phyloP scores from a whole-genome alignment of 2,329 filamentous ascomycete genomes.

The Xenoacremonium recifei region DNA sequence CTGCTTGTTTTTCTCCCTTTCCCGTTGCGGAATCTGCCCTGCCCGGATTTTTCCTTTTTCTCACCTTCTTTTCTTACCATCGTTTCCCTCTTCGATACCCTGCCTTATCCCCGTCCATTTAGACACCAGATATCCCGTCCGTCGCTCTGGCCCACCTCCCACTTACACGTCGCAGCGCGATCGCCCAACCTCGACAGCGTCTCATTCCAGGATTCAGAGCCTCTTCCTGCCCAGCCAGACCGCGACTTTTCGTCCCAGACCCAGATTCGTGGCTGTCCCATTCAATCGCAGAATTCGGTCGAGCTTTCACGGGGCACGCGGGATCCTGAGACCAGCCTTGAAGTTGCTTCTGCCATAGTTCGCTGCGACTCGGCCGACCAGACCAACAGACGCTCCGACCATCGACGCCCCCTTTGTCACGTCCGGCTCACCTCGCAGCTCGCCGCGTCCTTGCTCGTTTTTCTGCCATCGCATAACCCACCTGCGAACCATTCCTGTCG shows the following conservation, averaged over 20 bases:
- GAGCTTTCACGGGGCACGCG: too few relatives aligned
- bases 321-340: too few relatives aligned
- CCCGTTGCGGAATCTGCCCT: slow-evolving; percentile 2
- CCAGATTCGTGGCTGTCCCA: too few relatives aligned
- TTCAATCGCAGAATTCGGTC: too few relatives aligned
- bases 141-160: slow-evolving; percentile 1
- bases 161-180: slow-evolving; percentile 15
- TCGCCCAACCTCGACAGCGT: too few relatives aligned
- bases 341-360: too few relatives aligned
- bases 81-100: slow-evolving; percentile 9
- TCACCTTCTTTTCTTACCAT: too few relatives aligned
- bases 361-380: not conserved
- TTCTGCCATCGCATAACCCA: slow-evolving; percentile 8
- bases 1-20: slow-evolving; percentile 11
- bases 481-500: slow-evolving; percentile 1
- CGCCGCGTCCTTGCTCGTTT: slow-evolving; percentile 13
- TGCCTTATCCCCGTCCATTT: not conserved
- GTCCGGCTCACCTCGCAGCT: not conserved
- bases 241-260: too few relatives aligned
- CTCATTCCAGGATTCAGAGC: slow-evolving; percentile 7
- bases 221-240: too few relatives aligned
- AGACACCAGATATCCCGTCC: slow-evolving; percentile 1
- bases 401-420: not conserved
- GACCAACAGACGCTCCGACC: not conserved
- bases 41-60: slow-evolving; percentile 18